Conservation (phyloP, 2,329 filamentous ascomycete genomes). For the Ophiostoma novo-ulmi region DNA sequence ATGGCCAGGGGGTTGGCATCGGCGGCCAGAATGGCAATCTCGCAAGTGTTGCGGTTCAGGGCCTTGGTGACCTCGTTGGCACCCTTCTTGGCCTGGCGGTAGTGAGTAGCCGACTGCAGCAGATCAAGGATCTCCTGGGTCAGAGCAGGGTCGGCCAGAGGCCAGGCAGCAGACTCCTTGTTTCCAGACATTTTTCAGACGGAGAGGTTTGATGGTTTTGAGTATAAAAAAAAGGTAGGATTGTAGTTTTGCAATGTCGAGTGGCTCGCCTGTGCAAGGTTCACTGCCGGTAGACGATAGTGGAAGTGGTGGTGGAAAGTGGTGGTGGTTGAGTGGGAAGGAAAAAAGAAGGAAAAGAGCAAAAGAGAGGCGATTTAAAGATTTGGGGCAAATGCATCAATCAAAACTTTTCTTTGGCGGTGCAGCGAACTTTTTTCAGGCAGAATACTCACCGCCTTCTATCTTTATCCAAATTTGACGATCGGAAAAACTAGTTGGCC, state of each 20-base stretch:
- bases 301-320: not conserved
- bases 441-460: slow-evolving; percentile 3
- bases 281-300: slow-evolving; percentile 26
- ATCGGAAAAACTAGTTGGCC: not conserved
- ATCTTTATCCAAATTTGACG: not conserved
- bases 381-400: not conserved
- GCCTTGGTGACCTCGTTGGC: slow-evolving; percentile 85
- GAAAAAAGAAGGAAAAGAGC: not conserved
- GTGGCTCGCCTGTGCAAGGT: slow-evolving; percentile 29
- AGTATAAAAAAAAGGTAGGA: not conserved
- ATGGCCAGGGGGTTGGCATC: slow-evolving; percentile 86
- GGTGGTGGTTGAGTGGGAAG: slow-evolving; percentile 7
- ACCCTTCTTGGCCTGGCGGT: slow-evolving; percentile 80
- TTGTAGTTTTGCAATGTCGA: slow-evolving; percentile 16
- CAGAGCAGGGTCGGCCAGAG: slow-evolving; percentile 30
- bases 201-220: not conserved
- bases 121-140: slow-evolving; percentile 72
- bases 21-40: slow-evolving; percentile 83
- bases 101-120: slow-evolving; percentile 65
- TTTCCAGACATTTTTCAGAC: slow-evolving; percentile 25
- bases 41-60: slow-evolving; percentile 82
- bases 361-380: not conserved
- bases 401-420: slow-evolving; percentile 6
- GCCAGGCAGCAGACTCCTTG: slow-evolving; percentile 28
- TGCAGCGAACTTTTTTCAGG: not conserved